Percentiles rank a stretch among this genome's conserved stretches.
These are phyloP conservation scores for Salvia splendens DNA, from an alignment of 257 asterid genomes.

Conservation along the genomic window DNA sequence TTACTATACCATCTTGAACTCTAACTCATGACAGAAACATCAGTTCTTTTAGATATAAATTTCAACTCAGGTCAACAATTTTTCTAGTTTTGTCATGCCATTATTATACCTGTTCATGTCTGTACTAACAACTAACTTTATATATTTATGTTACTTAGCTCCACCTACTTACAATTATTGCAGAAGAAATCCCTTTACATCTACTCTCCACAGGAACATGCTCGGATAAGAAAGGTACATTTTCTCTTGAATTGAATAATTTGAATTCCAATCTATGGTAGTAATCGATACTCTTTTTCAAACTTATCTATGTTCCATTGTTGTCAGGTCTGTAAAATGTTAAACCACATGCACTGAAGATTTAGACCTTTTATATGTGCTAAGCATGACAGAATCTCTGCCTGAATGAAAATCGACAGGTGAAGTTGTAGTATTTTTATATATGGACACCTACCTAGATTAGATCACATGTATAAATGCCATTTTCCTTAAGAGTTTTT, in stretches of 20 bases:
- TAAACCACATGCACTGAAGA: background rate
- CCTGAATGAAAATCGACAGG: constrained; percentile 21
- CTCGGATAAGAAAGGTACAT: constrained; percentile 6
- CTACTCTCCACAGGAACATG: background rate
- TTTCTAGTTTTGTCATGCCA: too few species aligned
- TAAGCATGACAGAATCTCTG: background rate
- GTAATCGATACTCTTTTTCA: background rate
- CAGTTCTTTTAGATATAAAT: too few species aligned
- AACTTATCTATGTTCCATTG: background rate
- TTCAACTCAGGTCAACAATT: too few species aligned
- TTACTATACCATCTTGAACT: too few species aligned
- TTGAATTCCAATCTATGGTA: background rate
- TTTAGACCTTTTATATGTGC: background rate
- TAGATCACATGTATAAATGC: constrained; percentile 16
- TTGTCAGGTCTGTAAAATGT: background rate
- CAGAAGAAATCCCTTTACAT: constrained; percentile 1
- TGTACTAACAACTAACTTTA: too few species aligned
- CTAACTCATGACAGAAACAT: too few species aligned
- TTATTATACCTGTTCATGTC: too few species aligned
- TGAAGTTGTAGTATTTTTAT: constrained; percentile 28
- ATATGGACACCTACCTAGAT: constrained; percentile 39
- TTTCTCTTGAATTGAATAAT: constrained; percentile 10
- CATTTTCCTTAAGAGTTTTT: constrained; percentile 15
- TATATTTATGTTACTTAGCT: background rate
- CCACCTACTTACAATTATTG: constrained; percentile 4